These are phyloP conservation scores for Lagerstroemia speciosa DNA, from an alignment of 345 rosid genomes.

Conservation along the genomic window DNA sequence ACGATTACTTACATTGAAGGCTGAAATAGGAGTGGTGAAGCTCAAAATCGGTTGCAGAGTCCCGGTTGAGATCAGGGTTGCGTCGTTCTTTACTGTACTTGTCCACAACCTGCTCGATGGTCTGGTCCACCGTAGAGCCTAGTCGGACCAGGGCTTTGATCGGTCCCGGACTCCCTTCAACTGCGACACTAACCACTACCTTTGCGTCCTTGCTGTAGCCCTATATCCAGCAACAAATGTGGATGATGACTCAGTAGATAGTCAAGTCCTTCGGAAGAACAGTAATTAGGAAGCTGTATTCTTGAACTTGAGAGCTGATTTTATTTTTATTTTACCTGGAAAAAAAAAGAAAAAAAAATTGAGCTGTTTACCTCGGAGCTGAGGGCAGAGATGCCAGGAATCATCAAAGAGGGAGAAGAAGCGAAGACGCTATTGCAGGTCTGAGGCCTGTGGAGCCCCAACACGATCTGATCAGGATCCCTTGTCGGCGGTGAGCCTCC, in stretches of 20 bases:
- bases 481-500: constrained; percentile 1
- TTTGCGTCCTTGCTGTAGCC: constrained; percentile 50
- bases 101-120: constrained; percentile 43
- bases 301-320: not conserved
- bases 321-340: too few species aligned
- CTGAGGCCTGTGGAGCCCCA: constrained; percentile 22
- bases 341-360: too few species aligned
- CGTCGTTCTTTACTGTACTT: constrained; percentile 65
- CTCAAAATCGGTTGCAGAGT: constrained; percentile 28
- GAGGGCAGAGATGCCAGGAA: constrained; percentile 15
- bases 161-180: constrained; percentile 95
- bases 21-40: constrained; percentile 74
- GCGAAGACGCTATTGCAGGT: constrained; percentile 36
- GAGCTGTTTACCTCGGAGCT: constrained; percentile 34
- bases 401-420: constrained; percentile 37
- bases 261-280: too few species aligned
- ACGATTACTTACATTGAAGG: constrained; percentile 46
- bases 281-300: too few species aligned
- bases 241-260: too few species aligned
- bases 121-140: constrained; percentile 61
- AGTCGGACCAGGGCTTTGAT: constrained; percentile 53
- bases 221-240: constrained; percentile 24
- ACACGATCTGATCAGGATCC: constrained; percentile 10
- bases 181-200: constrained; percentile 72
- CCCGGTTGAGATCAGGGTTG: constrained; percentile 47